Conservation (phyloP, 192 early-diverging fungal genomes). For the Coemansia sp. region DNA sequence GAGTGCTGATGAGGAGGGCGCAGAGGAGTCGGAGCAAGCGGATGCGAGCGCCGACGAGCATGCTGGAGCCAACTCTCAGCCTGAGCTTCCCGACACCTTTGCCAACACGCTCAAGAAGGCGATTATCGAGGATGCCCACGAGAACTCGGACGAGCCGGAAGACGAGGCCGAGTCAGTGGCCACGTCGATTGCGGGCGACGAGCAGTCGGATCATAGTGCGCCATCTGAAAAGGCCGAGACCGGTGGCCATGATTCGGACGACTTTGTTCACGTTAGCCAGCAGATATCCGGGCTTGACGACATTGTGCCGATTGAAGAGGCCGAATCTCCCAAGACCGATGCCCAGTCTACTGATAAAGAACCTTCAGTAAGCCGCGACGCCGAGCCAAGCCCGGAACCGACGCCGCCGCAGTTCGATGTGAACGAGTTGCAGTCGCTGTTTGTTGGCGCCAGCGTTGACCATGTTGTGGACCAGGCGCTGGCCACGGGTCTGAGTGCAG, state of each 20-base stretch:
- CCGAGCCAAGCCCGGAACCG: background rate
- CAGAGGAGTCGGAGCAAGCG: background rate
- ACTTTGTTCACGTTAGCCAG: constrained; percentile 43
- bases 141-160: background rate
- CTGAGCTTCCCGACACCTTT: constrained; percentile 5
- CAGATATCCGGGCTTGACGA: constrained; percentile 10
- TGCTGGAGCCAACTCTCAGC: background rate
- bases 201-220: background rate
- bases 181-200: background rate
- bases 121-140: background rate
- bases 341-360: no score
- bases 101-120: constrained; percentile 7
- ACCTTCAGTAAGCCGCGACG: no score
- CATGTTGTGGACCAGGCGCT: background rate
- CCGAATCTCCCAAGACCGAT: background rate
- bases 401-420: background rate
- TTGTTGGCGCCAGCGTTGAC: background rate
- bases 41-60: background rate
- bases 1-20: background rate
- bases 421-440: background rate
- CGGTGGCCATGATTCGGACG: constrained; percentile 34
- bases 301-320: background rate
- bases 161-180: background rate
- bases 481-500: background rate
- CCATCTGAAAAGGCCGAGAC: background rate